These are phyloP conservation scores for Cinnamomum chago DNA, from an alignment of 164 flowering plant genomes.

Conservation along the genomic window DNA sequence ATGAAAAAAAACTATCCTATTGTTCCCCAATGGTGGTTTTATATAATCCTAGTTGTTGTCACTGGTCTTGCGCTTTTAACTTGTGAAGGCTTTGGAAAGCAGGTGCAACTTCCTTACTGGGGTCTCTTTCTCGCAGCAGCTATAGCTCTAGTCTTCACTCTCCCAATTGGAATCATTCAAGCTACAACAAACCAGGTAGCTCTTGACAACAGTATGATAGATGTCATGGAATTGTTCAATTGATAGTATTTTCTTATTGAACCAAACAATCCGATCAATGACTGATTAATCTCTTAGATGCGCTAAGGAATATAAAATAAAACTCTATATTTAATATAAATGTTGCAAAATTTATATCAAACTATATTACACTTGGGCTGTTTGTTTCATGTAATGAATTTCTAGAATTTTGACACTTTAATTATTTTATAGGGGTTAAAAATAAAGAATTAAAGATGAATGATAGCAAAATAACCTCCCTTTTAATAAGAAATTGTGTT, in stretches of 20 bases:
- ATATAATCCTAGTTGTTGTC: not conserved
- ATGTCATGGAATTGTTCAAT: not conserved
- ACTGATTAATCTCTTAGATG: too few species aligned
- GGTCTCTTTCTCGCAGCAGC: conserved; percentile 10
- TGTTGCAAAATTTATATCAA: not conserved
- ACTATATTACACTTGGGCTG: too few species aligned
- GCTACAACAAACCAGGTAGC: conserved; percentile 1
- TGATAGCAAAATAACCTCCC: too few species aligned
- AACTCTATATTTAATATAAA: not conserved
- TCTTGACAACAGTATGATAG: too few species aligned
- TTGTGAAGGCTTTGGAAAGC: conserved; percentile 5
- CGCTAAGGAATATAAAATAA: not conserved
- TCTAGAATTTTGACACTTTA: too few species aligned
- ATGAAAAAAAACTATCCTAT: conserved; percentile 16
- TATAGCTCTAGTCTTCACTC: not conserved
- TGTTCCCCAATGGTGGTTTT: conserved; percentile 22
- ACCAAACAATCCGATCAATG: too few species aligned
- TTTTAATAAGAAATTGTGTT: too few species aligned
- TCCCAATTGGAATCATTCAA: not conserved
- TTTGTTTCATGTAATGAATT: too few species aligned
- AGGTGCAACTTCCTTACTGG: conserved; percentile 20
- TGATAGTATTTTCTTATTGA: not conserved
- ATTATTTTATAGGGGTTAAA: too few species aligned
- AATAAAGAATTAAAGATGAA: too few species aligned
- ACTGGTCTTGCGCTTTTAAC: conserved; percentile 2